Percentiles rank a stretch among this genome's conserved stretches.
These are phyloP conservation scores for Backusella parvicylindrica DNA, from an alignment of 192 early-diverging fungal species.

Conservation along the genomic window DNA sequence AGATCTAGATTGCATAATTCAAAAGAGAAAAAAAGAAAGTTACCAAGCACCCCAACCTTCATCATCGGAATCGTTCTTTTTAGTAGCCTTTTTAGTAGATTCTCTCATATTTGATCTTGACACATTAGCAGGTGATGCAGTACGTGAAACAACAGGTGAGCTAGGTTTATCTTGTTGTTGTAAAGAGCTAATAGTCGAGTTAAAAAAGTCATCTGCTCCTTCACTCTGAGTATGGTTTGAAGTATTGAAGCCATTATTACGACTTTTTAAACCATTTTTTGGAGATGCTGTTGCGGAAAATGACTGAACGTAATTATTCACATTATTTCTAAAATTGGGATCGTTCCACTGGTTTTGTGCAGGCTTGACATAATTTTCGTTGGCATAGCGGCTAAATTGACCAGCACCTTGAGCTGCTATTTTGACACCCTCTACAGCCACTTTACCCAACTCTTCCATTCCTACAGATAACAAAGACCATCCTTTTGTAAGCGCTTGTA, in stretches of 20 bases:
- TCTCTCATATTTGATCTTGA: constrained; percentile 27
- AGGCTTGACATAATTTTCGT: constrained; percentile 64
- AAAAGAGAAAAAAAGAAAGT: constrained; percentile 1
- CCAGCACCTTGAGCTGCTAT: constrained; percentile 46
- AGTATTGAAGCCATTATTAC: constrained; percentile 11
- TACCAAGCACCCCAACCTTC: constrained; percentile 39
- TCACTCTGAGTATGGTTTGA: constrained; percentile 4
- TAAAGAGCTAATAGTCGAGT: constrained; percentile 29
- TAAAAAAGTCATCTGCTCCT: constrained; percentile 36
- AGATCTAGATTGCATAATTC: background rate
- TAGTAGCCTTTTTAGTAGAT: constrained; percentile 6
- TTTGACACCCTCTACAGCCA: constrained; percentile 46
- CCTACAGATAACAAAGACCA: constrained; percentile 61
- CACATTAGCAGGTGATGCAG: constrained; percentile 16
- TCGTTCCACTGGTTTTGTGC: constrained; percentile 59
- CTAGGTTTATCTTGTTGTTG: constrained; percentile 19
- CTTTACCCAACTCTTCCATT: constrained; percentile 39
- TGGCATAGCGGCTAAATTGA: constrained; percentile 43
- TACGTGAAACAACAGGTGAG: constrained; percentile 18
- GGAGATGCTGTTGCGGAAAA: constrained; percentile 45
- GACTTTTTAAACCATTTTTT: background rate
- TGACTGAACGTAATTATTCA: constrained; percentile 58
- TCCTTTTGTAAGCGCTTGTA: constrained; percentile 63
- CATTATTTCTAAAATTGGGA: constrained; percentile 60
- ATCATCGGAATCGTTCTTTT: constrained; percentile 33